phyloP scores from a whole-genome alignment of 2,329 filamentous ascomycete species.

The Leptodontidium sp. region DNA sequence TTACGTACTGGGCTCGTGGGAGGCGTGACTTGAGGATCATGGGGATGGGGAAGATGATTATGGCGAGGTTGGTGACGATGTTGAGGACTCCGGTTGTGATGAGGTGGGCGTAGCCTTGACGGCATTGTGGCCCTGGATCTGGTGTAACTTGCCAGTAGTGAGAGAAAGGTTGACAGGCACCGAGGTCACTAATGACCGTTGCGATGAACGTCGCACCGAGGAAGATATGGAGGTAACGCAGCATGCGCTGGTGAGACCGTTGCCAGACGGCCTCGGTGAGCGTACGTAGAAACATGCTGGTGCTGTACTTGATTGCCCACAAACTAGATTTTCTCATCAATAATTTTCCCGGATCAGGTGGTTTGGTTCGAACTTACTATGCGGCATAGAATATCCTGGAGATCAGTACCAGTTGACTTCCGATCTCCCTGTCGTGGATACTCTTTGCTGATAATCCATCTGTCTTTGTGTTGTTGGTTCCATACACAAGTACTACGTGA shows the following conservation, averaged over 20 bases:
- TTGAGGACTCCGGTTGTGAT: conserved; percentile 87
- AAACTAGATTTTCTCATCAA: conserved; percentile 61
- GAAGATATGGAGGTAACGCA: conserved; percentile 77
- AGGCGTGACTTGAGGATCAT: conserved; percentile 83
- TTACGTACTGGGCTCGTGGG: conserved; percentile 59
- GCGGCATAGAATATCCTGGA: conserved; percentile 86
- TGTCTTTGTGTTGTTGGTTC: conserved; percentile 85
- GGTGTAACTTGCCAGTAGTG: conserved; percentile 83
- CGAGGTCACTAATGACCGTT: conserved; percentile 79
- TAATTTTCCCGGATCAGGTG: neutral
- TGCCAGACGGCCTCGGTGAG: conserved; percentile 85
- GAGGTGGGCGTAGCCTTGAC: conserved; percentile 84
- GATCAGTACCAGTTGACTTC: conserved; percentile 81
- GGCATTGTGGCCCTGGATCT: conserved; percentile 84
- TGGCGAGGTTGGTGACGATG: conserved; percentile 84
- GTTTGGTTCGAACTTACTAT: conserved; percentile 68
- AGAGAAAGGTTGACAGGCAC: conserved; percentile 79
- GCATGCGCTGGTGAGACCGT: conserved; percentile 72
- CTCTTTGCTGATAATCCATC: conserved; percentile 62
- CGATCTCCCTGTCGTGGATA: conserved; percentile 71
- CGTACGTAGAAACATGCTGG: conserved; percentile 88
- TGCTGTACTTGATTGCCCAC: conserved; percentile 89
- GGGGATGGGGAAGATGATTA: conserved; percentile 87
- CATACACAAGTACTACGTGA: conserved; percentile 84
- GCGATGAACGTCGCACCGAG: conserved; percentile 79